phyloP scores from a whole-genome alignment of 2,329 filamentous ascomycete species.

The Neodidymelliopsis sp. region DNA sequence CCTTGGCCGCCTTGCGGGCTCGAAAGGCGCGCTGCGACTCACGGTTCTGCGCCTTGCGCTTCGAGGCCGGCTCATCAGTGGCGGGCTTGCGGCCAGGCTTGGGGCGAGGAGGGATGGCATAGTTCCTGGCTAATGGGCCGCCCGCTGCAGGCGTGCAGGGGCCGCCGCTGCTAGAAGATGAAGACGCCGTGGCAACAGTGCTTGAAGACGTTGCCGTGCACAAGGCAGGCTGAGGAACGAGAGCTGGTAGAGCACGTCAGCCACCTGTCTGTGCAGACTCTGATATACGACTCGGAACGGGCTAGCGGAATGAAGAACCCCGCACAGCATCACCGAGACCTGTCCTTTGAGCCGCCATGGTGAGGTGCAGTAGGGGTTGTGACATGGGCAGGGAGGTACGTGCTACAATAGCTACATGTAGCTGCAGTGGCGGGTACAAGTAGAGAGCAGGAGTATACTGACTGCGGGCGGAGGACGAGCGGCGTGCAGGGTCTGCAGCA shows the following conservation, averaged over 20 bases:
- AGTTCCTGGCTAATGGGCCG: slow-evolving; percentile 49
- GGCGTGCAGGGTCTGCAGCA: slow-evolving; percentile 24
- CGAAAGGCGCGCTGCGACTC: slow-evolving; percentile 91
- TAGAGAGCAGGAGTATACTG: slow-evolving; percentile 17
- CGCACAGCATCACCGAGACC: slow-evolving; percentile 8
- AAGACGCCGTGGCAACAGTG: slow-evolving; percentile 35
- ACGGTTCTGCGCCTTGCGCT: slow-evolving; percentile 93
- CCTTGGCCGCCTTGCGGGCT: slow-evolving; percentile 83
- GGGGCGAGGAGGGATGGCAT: slow-evolving; percentile 53
- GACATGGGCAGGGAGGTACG: neutral
- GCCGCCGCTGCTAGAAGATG: slow-evolving; percentile 25
- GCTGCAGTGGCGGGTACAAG: slow-evolving; percentile 18
- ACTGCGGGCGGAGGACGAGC: slow-evolving; percentile 28
- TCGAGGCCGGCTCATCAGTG: slow-evolving; percentile 89
- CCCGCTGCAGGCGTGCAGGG: slow-evolving; percentile 41
- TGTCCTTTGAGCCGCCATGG: neutral
- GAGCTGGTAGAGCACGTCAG: slow-evolving; percentile 13
- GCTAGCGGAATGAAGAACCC: slow-evolving; percentile 13
- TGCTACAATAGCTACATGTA: slow-evolving; percentile 5
- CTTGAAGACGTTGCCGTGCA: slow-evolving; percentile 13
- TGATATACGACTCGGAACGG: slow-evolving; percentile 11
- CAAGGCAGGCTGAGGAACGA: slow-evolving; percentile 17
- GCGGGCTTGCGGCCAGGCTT: slow-evolving; percentile 89
- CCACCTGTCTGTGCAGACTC: slow-evolving; percentile 10
- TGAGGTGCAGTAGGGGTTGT: neutral